phyloP scores from a whole-genome alignment of 2,329 filamentous ascomycete species.

The Epichloe brachyelytri region DNA sequence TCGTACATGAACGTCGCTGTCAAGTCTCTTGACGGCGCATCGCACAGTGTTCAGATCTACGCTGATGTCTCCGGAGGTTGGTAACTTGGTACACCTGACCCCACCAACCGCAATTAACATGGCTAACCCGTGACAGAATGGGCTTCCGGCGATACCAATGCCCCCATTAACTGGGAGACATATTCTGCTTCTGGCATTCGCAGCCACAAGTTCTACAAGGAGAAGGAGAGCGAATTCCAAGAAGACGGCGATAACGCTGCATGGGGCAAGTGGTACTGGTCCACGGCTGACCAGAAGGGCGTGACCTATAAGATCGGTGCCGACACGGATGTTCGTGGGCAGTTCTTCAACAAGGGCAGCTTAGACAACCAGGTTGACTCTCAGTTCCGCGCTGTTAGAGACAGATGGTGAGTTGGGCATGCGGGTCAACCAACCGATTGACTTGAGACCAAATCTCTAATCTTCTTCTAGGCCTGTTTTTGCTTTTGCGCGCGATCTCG shows the following conservation, averaged over 20 bases:
- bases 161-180: conserved; percentile 50
- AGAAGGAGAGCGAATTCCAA: conserved; percentile 49
- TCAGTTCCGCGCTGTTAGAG: conserved; percentile 35
- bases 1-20: conserved; percentile 57
- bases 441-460: background rate
- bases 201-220: conserved; percentile 51
- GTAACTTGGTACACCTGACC: background rate
- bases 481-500: conserved; percentile 55
- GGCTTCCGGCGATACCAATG: conserved; percentile 47
- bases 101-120: too few species aligned
- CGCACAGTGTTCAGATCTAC: conserved; percentile 58
- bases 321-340: conserved; percentile 50
- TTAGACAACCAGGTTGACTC: conserved; percentile 53
- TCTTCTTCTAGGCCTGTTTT: conserved; percentile 53
- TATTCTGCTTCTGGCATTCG: conserved; percentile 35
- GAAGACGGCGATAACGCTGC: conserved; percentile 60
- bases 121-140: conserved; percentile 41
- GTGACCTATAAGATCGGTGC: conserved; percentile 58
- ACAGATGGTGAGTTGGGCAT: conserved; percentile 18
- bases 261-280: conserved; percentile 73
- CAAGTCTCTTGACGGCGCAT: conserved; percentile 44
- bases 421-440: background rate
- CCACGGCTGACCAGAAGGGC: conserved; percentile 40
- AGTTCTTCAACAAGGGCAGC: conserved; percentile 50
- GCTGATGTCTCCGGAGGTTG: conserved; percentile 46